Evolutionary conservation across 1,139 yeast genomes (phyloP), one percentile per base, ranked within the genome.

Genomic region (Taphrina wiesneri): DNA sequence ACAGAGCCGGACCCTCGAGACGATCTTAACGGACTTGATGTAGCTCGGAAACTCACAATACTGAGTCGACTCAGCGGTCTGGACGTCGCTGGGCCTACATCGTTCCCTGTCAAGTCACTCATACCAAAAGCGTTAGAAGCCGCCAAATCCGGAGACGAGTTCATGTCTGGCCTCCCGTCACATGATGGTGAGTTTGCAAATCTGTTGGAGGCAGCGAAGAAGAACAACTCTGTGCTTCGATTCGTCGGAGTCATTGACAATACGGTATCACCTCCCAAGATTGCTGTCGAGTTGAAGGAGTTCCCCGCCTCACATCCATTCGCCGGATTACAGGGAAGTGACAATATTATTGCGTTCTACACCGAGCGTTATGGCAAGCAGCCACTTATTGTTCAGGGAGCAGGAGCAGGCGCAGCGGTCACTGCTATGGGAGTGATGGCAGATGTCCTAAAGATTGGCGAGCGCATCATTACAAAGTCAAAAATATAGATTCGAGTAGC

Each of bases 1-100:
- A 93, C 98, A 53, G 99, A 95, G 78, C 99, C 99, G 62, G 99
- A 93, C 77, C 99, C 99, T 76, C 86, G 99, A 79, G 99, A 93
- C 76, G 99, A 93, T 76, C 84, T 93, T 77, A 93, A 93, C 76
- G 99, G 99, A 68, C 83, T 93, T 76, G 99, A 93, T 74, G 97
- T 93, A 69, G 99, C 99, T 49, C 87, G 99, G 82, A 93, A 93
- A 78, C 97, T 93, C 41, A 91, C 99, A 32, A 93, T 93, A 70
- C 83, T 93, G 70, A 96, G 97, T 56, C 87, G 99, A 81, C 83
- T 93, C 67, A 83, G 97, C 25, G 99, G 99, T 1, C 83, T 88
- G 68, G 80, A 85, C 68, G 90, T 93, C 34, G 88, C 88, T 75
- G 86, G 95, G n/a, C 96, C 98, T 72, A 83, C 93, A 45, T 85